phyloP scores from a whole-genome alignment of 768 basidiomycete species.

The Gymnopilus dilepis region DNA sequence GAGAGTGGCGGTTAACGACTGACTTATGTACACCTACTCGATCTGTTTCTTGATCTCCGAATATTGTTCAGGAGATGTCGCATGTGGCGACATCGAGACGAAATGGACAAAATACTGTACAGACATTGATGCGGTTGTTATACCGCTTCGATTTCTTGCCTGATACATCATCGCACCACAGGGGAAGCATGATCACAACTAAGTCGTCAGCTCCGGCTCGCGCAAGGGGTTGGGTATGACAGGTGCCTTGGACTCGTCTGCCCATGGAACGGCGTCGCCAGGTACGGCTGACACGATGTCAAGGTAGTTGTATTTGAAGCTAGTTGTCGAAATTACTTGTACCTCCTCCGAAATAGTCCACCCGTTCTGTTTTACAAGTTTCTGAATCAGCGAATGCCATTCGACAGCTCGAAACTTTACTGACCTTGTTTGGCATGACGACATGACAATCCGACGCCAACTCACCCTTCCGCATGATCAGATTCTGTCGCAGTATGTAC shows the following conservation, averaged over 20 bases:
- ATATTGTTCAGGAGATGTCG: constrained; percentile 37
- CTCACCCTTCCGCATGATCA: constrained; percentile 7
- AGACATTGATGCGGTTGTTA: constrained; percentile 42
- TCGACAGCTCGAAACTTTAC: too few species aligned
- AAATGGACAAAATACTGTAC: constrained; percentile 32
- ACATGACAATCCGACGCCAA: background rate
- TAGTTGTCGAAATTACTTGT: too few species aligned
- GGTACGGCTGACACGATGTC: background rate
- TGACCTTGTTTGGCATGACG: too few species aligned
- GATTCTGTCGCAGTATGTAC: constrained; percentile 17
- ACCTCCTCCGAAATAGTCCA: background rate
- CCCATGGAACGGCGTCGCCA: background rate
- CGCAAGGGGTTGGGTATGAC: constrained; percentile 22
- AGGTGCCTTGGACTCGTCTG: background rate
- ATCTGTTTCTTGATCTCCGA: too few species aligned
- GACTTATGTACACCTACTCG: too few species aligned
- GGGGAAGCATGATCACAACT: constrained; percentile 9
- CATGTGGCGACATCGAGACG: constrained; percentile 29
- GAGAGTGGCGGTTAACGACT: too few species aligned
- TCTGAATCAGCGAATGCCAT: too few species aligned
- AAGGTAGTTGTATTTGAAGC: background rate
- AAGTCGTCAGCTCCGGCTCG: constrained; percentile 14
- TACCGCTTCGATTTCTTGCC: constrained; percentile 26
- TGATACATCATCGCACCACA: constrained; percentile 19
- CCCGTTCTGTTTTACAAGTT: background rate